These are phyloP conservation scores for Inosperma sp. DNA, from an alignment of 768 basidiomycete genomes.

Conservation along the genomic window DNA sequence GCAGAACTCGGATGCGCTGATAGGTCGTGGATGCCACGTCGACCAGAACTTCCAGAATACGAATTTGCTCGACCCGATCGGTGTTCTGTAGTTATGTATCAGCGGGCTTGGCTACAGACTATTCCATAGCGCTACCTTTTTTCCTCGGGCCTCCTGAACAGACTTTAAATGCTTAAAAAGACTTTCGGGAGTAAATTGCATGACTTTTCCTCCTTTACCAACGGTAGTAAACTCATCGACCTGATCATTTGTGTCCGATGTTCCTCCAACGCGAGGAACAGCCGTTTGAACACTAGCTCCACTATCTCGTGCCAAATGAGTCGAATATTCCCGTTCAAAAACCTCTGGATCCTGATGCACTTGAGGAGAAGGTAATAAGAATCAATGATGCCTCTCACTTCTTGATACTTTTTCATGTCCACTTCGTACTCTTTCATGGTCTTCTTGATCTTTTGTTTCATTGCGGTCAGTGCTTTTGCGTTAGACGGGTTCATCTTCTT, in stretches of 20 bases:
- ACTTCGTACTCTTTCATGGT: slow-evolving; percentile 82
- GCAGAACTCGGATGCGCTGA: slow-evolving; percentile 89
- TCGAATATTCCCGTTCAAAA: slow-evolving; percentile 73
- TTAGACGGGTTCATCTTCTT: slow-evolving; percentile 97
- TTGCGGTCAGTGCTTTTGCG: slow-evolving; percentile 90
- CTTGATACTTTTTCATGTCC: slow-evolving; percentile 73
- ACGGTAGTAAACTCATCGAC: slow-evolving; percentile 84
- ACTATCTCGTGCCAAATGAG: slow-evolving; percentile 45
- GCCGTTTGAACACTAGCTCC: slow-evolving; percentile 30
- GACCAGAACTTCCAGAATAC: slow-evolving; percentile 81
- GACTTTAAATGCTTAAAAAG: slow-evolving; percentile 91
- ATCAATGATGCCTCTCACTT: slow-evolving; percentile 42
- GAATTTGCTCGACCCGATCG: slow-evolving; percentile 91
- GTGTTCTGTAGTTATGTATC: slow-evolving; percentile 65
- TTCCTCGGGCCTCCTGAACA: slow-evolving; percentile 91
- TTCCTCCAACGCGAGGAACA: slow-evolving; percentile 34
- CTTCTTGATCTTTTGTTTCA: slow-evolving; percentile 98
- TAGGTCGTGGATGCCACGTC: slow-evolving; percentile 85
- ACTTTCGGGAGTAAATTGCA: slow-evolving; percentile 76
- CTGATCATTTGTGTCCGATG: slow-evolving; percentile 38
- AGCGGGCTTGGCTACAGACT: slow-evolving; percentile 1
- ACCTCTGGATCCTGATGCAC: slow-evolving; percentile 73
- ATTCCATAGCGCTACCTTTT: slow-evolving; percentile 61
- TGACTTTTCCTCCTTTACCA: slow-evolving; percentile 80
- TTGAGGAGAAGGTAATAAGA: background rate